Conservation (phyloP, 768 basidiomycete genomes). For the Boletus rubroflammeus region DNA sequence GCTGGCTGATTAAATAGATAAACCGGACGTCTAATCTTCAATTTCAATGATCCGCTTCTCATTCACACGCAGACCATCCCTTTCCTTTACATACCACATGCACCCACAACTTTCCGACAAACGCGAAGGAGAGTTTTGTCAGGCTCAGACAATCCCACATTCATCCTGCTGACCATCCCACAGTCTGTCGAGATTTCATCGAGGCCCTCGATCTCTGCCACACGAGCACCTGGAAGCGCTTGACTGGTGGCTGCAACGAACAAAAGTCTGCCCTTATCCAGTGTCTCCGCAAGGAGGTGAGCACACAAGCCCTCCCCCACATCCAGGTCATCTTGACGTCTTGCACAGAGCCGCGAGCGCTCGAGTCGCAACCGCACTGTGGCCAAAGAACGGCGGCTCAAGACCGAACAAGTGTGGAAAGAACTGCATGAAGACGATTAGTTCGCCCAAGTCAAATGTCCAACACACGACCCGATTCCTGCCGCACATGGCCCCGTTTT, state of each 20-base stretch:
- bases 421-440: conserved; percentile 54
- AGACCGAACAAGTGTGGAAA: conserved; percentile 56
- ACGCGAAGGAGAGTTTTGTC: conserved; percentile 43
- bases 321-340: conserved; percentile 1
- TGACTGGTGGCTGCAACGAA: conserved; percentile 67
- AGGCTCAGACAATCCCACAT: not conserved
- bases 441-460: not conserved
- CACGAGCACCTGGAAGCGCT: conserved; percentile 54
- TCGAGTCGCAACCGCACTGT: conserved; percentile 55
- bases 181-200: conserved; percentile 75
- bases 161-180: conserved; percentile 8
- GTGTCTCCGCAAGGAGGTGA: conserved; percentile 71
- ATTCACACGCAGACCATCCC: not conserved
- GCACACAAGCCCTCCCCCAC: conserved; percentile 6
- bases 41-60: not conserved
- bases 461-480: not conserved
- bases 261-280: conserved; percentile 64
- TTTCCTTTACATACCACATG: conserved; percentile 40
- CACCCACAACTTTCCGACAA: conserved; percentile 72
- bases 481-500: not conserved
- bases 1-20: conserved; percentile 10
- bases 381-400: conserved; percentile 54
- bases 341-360: conserved; percentile 55
- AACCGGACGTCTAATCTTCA: not conserved
- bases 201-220: conserved; percentile 75